These are phyloP conservation scores for Curvularia sp. DNA, from an alignment of 2,329 filamentous ascomycete genomes.

Conservation along the genomic window DNA sequence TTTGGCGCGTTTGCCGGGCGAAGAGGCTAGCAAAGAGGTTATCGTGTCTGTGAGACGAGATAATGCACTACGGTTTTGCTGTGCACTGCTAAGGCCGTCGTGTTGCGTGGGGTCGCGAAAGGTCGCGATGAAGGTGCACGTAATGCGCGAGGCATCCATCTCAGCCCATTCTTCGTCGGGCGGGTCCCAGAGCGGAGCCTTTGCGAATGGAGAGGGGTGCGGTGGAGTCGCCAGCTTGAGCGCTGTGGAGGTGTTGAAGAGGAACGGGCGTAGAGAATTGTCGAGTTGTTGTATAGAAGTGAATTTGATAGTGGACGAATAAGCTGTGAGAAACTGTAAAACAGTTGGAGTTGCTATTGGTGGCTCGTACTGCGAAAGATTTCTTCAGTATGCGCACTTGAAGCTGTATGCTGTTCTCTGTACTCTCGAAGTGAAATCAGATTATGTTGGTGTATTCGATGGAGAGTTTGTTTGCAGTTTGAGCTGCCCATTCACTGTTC, in stretches of 20 bases:
- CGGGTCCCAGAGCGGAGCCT: slow-evolving; percentile 18
- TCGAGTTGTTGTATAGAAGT: background rate
- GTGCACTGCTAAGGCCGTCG: background rate
- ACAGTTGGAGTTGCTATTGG: background rate
- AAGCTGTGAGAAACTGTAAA: slow-evolving; percentile 2
- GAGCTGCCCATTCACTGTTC: slow-evolving; percentile 2
- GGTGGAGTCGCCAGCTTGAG: background rate
- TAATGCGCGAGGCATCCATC: slow-evolving; percentile 8
- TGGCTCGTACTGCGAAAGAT: background rate
- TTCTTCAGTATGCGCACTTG: background rate
- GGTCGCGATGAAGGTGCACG: slow-evolving; percentile 15
- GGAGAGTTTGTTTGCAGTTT: background rate
- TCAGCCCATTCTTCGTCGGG: slow-evolving; percentile 23
- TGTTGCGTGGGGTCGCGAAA: slow-evolving; percentile 8
- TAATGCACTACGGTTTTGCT: background rate
- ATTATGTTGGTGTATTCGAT: background rate
- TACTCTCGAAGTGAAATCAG: background rate
- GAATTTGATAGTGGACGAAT: background rate
- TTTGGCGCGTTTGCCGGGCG: background rate
- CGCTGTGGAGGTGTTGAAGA: background rate
- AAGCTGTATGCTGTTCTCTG: background rate
- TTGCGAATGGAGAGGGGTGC: slow-evolving; percentile 3
- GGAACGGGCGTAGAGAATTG: background rate
- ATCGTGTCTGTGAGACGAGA: slow-evolving; percentile 8
- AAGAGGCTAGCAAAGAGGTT: background rate